Percentiles rank a stretch among this genome's conserved stretches.
These are phyloP conservation scores for Lippia alba DNA, from an alignment of 305 asterid species.

Conservation along the genomic window DNA sequence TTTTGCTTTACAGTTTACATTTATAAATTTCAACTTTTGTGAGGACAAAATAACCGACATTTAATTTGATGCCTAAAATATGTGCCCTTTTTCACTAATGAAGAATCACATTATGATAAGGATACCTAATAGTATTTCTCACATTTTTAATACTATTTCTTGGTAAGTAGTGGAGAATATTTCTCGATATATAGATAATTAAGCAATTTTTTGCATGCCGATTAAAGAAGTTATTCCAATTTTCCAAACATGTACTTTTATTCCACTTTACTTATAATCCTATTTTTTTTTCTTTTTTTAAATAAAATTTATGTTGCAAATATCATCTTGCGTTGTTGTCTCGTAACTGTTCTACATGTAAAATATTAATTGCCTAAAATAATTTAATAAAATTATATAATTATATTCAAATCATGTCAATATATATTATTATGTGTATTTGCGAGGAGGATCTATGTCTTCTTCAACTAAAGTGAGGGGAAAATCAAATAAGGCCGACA, in stretches of 20 bases:
- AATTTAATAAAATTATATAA: no score
- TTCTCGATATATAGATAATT: not conserved
- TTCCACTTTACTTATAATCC: no score
- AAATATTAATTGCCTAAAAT: no score
- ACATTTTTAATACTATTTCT: conserved; percentile 15
- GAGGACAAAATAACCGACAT: conserved; percentile 27
- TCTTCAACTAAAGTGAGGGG: conserved; percentile 6
- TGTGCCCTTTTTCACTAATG: conserved; percentile 25
- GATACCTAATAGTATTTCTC: conserved; percentile 18
- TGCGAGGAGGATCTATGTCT: not conserved
- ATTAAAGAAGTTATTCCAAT: not conserved
- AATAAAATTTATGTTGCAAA: no score
- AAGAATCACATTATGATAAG: conserved; percentile 32
- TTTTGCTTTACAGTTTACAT: not conserved
- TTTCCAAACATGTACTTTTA: no score
- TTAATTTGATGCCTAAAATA: conserved; percentile 33
- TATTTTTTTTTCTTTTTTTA: no score
- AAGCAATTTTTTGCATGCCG: not conserved
- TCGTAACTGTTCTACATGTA: no score
- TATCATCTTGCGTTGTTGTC: no score
- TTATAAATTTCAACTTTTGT: conserved; percentile 21
- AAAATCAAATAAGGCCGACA: not conserved
- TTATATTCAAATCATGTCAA: no score
- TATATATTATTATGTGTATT: not conserved
- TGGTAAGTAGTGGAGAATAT: conserved; percentile 9